Percentiles rank a stretch among this genome's conserved stretches.
Conservation (phyloP, 2,329 filamentous ascomycete genomes). For the Ampelomyces quisqualis region DNA sequence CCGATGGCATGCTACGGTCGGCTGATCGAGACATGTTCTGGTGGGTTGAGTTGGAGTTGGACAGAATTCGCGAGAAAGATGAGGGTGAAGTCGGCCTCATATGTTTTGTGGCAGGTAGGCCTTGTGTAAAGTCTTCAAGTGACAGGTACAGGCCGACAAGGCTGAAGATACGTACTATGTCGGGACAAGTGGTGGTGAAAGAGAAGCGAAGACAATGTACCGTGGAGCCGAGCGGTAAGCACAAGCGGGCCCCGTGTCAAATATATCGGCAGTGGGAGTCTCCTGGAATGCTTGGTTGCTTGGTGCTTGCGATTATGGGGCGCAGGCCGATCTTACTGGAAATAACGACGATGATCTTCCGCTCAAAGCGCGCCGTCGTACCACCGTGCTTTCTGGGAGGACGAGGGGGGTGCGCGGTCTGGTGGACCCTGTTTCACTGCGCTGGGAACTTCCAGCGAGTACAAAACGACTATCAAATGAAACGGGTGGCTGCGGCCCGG, state of each 20-base stretch:
- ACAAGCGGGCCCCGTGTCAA: conserved; percentile 29
- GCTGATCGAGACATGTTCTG: conserved; percentile 30
- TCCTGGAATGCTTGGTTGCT: conserved; percentile 33
- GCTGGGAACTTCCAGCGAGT: conserved; percentile 17
- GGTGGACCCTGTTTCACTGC: conserved; percentile 34
- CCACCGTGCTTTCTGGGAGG: conserved; percentile 27
- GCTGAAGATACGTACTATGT: conserved; percentile 8
- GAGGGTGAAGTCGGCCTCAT: conserved; percentile 29
- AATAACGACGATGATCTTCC: conserved; percentile 37
- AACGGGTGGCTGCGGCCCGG: conserved; percentile 32
- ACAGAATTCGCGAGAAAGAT: conserved; percentile 21
- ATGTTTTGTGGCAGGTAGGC: conserved; percentile 30
- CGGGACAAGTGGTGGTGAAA: conserved; percentile 7
- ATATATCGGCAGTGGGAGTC: conserved; percentile 38
- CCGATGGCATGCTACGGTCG: conserved; percentile 9
- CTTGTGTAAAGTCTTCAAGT: conserved; percentile 11
- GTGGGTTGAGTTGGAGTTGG: conserved; percentile 18
- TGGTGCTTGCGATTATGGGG: conserved; percentile 19
- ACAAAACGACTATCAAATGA: conserved; percentile 25
- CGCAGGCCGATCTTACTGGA: conserved; percentile 32
- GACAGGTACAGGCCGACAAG: conserved; percentile 6
- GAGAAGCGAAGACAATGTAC: conserved; percentile 9
- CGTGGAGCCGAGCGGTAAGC: conserved; percentile 15
- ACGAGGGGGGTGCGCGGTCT: conserved; percentile 19
- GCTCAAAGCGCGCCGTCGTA: conserved; percentile 28